Base-by-base conservation (phyloP, 805 yeast species). In the Saccharomycopsis sp. region DNA sequence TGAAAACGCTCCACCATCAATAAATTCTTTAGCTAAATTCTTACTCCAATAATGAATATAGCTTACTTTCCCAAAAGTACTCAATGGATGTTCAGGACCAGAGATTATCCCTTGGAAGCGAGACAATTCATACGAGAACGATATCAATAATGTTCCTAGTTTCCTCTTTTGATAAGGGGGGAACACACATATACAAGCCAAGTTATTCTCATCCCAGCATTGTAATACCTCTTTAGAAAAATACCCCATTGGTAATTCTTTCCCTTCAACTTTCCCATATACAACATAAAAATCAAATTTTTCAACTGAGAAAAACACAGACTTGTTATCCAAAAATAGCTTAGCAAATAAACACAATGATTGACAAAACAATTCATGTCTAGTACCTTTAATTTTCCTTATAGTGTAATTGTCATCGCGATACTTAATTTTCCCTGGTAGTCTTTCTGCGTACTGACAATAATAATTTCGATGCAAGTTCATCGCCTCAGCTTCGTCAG, bases 71-170 rank as follows among this genome's bases (percentile, higher is more conserved):
- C 98, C 98, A 61, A 79, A 84, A 0, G 82, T 81, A 4, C 95
- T 84, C 7, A 93, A 64, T 1, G 98, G 98, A 52, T 79, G 73
- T 59, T 93, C 98, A 0, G 98, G 98, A 0, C 97, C 95, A 48
- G 96, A 87, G 1, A 75, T 61, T 17, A 67, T 54, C 24, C 75
- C 77, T 35, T 84, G 85, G 13, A 71, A 72, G 32, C 75, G 66
- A 0, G 96, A 86, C 17, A 89, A 59, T 24, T 72, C 79, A 57
- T 90, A 93, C 31, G 94, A 85, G 53, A 87, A 85, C 49, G 86
- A 86, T 13, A 93, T 85, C 32, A 93, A 59, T 8, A 86, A 66
- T 4, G 86, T 77, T 0, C 97, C 98, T 21, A 89, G 60, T 5
- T 77, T 81, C 33, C 73, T 71, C 47, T 86, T 69, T 59, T 90